phyloP scores from a whole-genome alignment of 2,329 filamentous ascomycete genomes.

The Monilinia polystroma region DNA sequence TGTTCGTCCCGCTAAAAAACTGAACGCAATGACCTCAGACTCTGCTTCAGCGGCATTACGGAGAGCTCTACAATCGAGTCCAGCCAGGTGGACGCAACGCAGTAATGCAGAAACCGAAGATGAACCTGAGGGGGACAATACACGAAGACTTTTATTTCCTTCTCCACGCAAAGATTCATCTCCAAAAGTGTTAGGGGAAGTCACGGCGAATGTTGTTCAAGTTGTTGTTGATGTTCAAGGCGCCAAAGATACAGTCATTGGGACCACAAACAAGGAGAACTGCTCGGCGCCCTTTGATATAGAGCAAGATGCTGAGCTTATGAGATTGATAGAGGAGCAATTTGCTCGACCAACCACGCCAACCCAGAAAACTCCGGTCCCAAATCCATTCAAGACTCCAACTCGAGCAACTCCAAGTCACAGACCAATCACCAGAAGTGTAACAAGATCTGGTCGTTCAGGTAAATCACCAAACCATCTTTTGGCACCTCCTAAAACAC shows the following conservation, averaged over 20 bases:
- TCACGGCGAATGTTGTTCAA: slow-evolving; percentile 54
- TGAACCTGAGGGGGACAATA: slow-evolving; percentile 53
- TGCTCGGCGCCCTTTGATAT: slow-evolving; percentile 29
- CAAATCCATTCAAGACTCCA: slow-evolving; percentile 41
- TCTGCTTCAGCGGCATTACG: slow-evolving; percentile 37
- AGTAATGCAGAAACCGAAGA: slow-evolving; percentile 55
- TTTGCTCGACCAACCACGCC: slow-evolving; percentile 39
- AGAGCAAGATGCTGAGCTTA: slow-evolving; percentile 36
- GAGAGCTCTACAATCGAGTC: slow-evolving; percentile 41
- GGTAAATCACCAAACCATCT: slow-evolving; percentile 36
- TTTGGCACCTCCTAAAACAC: slow-evolving; percentile 34
- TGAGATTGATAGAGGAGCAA: slow-evolving; percentile 40
- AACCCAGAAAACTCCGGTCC: slow-evolving; percentile 27
- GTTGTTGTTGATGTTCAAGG: slow-evolving; percentile 43
- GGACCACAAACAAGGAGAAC: slow-evolving; percentile 38
- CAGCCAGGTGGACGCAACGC: slow-evolving; percentile 48
- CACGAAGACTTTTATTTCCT: slow-evolving; percentile 72
- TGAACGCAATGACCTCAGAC: slow-evolving; percentile 39
- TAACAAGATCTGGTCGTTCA: slow-evolving; percentile 36
- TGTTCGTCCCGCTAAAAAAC: slow-evolving; percentile 34
- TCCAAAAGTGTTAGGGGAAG: slow-evolving; percentile 60
- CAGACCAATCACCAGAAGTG: slow-evolving; percentile 39
- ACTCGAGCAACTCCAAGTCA: slow-evolving; percentile 39
- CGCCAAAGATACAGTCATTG: slow-evolving; percentile 31
- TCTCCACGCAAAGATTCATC: slow-evolving; percentile 68